phyloP scores from a whole-genome alignment of 495 filamentous ascomycete genomes.

The Xylaria flabelliformis region DNA sequence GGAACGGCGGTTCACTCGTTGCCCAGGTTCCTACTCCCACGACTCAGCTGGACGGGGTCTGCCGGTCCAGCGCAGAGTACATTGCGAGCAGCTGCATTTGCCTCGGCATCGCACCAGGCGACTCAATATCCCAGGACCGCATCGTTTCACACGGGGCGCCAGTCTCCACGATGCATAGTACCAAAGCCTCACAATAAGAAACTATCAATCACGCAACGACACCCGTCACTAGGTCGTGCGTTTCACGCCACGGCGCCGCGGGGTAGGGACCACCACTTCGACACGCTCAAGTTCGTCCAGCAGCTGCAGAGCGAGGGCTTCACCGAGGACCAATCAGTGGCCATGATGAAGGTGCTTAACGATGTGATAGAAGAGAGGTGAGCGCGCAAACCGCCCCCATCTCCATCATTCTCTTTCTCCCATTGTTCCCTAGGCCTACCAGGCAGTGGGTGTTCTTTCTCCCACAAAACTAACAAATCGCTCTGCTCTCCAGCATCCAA shows the following conservation, averaged over 20 bases:
- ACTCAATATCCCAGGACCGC: conserved; percentile 29
- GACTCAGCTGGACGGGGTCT: conserved; percentile 57
- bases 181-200: conserved; percentile 18
- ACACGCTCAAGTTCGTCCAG: conserved; percentile 96
- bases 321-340: conserved; percentile 91
- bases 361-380: conserved; percentile 96
- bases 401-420: no score
- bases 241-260: conserved; percentile 74
- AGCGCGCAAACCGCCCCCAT: neutral
- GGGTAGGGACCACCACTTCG: conserved; percentile 89
- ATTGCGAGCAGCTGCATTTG: conserved; percentile 36
- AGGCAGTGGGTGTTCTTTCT: neutral
- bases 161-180: neutral
- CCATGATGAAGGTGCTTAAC: conserved; percentile 96
- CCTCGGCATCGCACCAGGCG: conserved; percentile 27
- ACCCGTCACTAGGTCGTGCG: conserved; percentile 46
- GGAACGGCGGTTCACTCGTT: conserved; percentile 41
- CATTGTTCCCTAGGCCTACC: no score
- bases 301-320: conserved; percentile 90
- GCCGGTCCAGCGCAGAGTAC: conserved; percentile 30
- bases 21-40: conserved; percentile 61
- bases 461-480: conserved; percentile 16
- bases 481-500: conserved; percentile 70
- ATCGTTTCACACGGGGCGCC: conserved; percentile 30
- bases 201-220: conserved; percentile 32